Conservation (phyloP, 2,329 filamentous ascomycete genomes). For the Periconia macrospinosa region DNA sequence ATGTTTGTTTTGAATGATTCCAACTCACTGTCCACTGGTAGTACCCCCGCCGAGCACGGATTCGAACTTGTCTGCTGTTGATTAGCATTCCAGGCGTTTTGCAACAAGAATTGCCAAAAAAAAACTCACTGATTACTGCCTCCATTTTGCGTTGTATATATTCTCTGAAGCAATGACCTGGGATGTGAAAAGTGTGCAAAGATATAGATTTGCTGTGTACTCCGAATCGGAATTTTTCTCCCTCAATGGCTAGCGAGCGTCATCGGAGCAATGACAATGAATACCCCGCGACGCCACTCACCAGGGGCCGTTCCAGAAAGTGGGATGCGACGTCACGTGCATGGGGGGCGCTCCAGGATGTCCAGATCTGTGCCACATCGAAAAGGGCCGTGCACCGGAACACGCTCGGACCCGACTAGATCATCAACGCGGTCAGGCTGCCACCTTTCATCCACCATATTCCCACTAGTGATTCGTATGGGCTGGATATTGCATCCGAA, state of each 20-base stretch:
- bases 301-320: conserved; percentile 16
- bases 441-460: not conserved
- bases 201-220: conserved; percentile 29
- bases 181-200: conserved; percentile 15
- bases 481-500: not conserved
- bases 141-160: conserved; percentile 37
- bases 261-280: conserved; percentile 22
- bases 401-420: too few species aligned
- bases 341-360: too few species aligned
- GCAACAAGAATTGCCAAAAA: conserved; percentile 1
- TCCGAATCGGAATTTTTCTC: conserved; percentile 33
- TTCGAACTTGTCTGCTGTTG: conserved; percentile 32
- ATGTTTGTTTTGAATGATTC: not conserved
- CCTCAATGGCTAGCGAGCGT: conserved; percentile 21
- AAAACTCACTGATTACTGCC: conserved; percentile 34
- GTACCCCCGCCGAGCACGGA: conserved; percentile 26
- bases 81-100: conserved; percentile 17
- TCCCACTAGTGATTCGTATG: not conserved
- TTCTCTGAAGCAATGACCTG: conserved; percentile 8
- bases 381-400: too few species aligned
- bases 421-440: not conserved
- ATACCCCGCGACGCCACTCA: conserved; percentile 24
- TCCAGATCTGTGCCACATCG: too few species aligned
- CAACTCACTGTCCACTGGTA: conserved; percentile 39
- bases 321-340: conserved; percentile 8